Evolutionary conservation across 148 eudicot genomes (phyloP).

Genomic region (Rhododendron ovatum): DNA sequence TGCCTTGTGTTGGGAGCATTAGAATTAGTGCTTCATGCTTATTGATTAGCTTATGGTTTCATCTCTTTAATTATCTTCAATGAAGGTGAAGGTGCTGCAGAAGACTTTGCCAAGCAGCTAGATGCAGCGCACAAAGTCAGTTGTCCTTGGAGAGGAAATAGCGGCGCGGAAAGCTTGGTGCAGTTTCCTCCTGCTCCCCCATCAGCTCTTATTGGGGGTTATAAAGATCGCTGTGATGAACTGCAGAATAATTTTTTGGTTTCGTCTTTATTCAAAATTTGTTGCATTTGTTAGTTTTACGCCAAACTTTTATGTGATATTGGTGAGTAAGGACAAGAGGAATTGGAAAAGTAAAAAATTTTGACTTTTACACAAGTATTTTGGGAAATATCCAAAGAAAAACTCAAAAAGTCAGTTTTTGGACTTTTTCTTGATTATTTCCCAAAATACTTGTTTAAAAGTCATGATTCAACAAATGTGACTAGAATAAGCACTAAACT

Average conservation of each 20-base stretch:
- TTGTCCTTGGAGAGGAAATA: conserved; percentile 94
- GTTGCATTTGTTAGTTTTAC: too few relatives aligned
- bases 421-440: too few relatives aligned
- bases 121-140: conserved; percentile 65
- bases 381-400: too few relatives aligned
- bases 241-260: conserved; percentile 13
- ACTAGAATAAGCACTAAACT: too few relatives aligned
- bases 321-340: too few relatives aligned
- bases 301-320: too few relatives aligned
- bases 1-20: background rate
- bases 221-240: conserved; percentile 97
- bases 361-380: too few relatives aligned
- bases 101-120: conserved; percentile 72
- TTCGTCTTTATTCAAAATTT: too few relatives aligned
- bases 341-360: too few relatives aligned
- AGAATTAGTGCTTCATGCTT: conserved; percentile 7
- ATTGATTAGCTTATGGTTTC: conserved; percentile 1
- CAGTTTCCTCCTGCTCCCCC: conserved; percentile 98
- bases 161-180: conserved; percentile 91
- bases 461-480: too few relatives aligned
- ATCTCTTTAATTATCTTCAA: conserved; percentile 16
- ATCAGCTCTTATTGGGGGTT: conserved; percentile 90
- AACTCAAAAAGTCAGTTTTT: too few relatives aligned
- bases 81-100: conserved; percentile 60
- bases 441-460: too few relatives aligned